A percentile compares a stretch with the other conserved stretches of the same genome.
phyloP scores from a whole-genome alignment of 108 stramenopile genomes.

The Stephanodiscus minutulus region DNA sequence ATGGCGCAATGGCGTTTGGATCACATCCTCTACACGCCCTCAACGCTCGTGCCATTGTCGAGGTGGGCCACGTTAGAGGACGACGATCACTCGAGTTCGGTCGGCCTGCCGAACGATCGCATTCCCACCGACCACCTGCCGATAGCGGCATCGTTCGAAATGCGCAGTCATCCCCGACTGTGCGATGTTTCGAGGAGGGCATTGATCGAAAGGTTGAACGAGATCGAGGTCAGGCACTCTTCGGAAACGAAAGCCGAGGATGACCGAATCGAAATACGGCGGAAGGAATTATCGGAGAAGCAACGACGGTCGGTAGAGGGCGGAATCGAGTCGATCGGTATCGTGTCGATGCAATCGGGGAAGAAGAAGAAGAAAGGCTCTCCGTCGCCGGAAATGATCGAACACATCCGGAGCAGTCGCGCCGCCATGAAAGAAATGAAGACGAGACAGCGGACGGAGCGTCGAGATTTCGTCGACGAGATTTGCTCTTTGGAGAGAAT shows the following conservation, averaged over 20 bases:
- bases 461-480: conserved; percentile 21
- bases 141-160: conserved; percentile 51
- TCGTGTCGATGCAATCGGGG: not conserved
- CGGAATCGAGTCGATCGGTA: not conserved
- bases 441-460: conserved; percentile 26
- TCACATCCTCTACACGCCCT: conserved; percentile 55
- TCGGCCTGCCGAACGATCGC: conserved; percentile 50
- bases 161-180: conserved; percentile 25
- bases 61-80: conserved; percentile 57
- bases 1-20: conserved; percentile 57
- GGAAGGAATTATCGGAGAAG: conserved; percentile 27
- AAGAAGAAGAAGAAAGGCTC: conserved; percentile 31
- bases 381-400: conserved; percentile 40
- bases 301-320: not conserved
- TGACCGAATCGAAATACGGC: conserved; percentile 1
- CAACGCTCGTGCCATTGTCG: conserved; percentile 18
- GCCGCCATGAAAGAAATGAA: conserved; percentile 34
- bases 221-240: conserved; percentile 24
- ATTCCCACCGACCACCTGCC: conserved; percentile 60
- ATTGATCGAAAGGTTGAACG: conserved; percentile 19
- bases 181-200: conserved; percentile 6
- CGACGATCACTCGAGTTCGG: conserved; percentile 32
- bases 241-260: conserved; percentile 11
- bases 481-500: conserved; percentile 26
- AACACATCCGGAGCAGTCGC: conserved; percentile 47